Conservation (phyloP, 2,329 filamentous ascomycete species). For the Aureobasidium sp. region DNA sequence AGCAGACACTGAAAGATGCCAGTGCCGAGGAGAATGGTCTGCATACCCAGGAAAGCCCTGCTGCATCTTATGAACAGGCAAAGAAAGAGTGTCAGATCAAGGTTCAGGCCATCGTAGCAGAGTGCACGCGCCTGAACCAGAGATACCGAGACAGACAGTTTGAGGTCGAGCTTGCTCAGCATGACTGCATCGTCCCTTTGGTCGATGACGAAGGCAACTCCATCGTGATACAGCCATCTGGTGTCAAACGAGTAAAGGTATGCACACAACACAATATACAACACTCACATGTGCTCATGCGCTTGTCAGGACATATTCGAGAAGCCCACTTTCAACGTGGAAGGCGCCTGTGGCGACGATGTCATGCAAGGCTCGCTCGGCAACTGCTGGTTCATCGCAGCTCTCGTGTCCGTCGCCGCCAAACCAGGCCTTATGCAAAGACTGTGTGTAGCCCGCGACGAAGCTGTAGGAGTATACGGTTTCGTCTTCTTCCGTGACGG, state of each 20-base stretch:
- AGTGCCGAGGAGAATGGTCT: neutral
- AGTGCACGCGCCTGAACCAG: constrained; percentile 68
- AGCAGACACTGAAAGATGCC: neutral
- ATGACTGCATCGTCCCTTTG: neutral
- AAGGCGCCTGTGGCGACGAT: constrained; percentile 67
- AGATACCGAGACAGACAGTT: constrained; percentile 85
- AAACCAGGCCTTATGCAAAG: constrained; percentile 62
- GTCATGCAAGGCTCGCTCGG: constrained; percentile 70
- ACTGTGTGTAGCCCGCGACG: constrained; percentile 64
- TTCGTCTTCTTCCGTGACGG: constrained; percentile 80
- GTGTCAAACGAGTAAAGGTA: constrained; percentile 61
- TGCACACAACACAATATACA: constrained; percentile 41
- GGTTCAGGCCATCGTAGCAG: constrained; percentile 48
- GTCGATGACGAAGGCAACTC: neutral
- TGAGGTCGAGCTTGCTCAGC: constrained; percentile 53
- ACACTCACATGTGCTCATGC: neutral
- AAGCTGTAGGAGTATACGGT: constrained; percentile 70
- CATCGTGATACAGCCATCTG: constrained; percentile 48
- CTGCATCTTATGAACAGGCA: constrained; percentile 59
- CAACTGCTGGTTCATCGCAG: constrained; percentile 81
- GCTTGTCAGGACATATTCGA: constrained; percentile 46
- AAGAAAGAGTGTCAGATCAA: constrained; percentile 56
- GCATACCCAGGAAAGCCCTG: neutral
- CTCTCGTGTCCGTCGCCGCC: constrained; percentile 66
- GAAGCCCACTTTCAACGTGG: constrained; percentile 52